A percentile compares a stretch with the other conserved stretches of the same genome.
phyloP scores from a whole-genome alignment of 2,329 filamentous ascomycete species.

The Ophiocordyceps camponoti-rufipedis region DNA sequence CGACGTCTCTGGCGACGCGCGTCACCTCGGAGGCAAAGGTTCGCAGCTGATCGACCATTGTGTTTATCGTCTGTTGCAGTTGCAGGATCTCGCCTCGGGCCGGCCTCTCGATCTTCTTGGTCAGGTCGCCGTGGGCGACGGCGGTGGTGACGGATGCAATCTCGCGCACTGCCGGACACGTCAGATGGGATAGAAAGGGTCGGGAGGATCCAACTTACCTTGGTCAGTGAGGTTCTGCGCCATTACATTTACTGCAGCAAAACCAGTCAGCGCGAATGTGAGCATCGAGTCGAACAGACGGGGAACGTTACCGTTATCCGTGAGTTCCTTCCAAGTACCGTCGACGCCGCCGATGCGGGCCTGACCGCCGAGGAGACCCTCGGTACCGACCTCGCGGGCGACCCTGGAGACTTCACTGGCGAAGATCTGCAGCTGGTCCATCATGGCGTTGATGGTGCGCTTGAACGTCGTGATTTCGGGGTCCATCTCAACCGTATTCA shows the following conservation, averaged over 20 bases:
- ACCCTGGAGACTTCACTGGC: conserved; percentile 91
- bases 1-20: conserved; percentile 66
- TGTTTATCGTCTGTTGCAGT: conserved; percentile 73
- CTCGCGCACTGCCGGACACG: conserved; percentile 42
- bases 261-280: conserved; percentile 5
- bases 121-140: conserved; percentile 66
- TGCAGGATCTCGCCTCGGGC: conserved; percentile 69
- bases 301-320: conserved; percentile 51
- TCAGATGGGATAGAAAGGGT: too few species aligned
- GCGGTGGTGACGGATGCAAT: conserved; percentile 73
- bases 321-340: conserved; percentile 95
- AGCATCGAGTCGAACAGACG: neutral
- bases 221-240: conserved; percentile 67
- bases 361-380: conserved; percentile 84
- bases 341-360: conserved; percentile 87
- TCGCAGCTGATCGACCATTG: conserved; percentile 72
- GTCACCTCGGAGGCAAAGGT: conserved; percentile 76
- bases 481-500: conserved; percentile 93
- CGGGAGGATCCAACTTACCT: conserved; percentile 18
- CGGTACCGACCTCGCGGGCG: conserved; percentile 88
- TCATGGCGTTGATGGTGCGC: conserved; percentile 97
- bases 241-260: conserved; percentile 54
- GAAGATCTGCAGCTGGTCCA: conserved; percentile 93
- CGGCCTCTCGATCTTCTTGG: conserved; percentile 67
- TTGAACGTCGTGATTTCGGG: conserved; percentile 97